Conservation (phyloP, 139 green algal genomes). For the Chlorella sp. region DNA sequence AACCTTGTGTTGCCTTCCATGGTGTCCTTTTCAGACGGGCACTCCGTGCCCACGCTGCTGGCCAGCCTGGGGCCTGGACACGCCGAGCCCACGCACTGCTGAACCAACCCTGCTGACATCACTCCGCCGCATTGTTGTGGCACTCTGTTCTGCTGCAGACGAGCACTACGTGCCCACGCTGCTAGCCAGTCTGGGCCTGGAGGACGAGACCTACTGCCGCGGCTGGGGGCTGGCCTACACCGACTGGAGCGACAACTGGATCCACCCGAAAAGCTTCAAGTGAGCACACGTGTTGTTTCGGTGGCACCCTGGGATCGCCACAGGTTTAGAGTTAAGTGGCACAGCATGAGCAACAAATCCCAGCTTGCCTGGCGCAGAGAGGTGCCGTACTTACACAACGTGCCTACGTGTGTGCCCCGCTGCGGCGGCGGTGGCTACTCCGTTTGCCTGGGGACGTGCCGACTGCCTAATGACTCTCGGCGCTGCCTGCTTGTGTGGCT, state of each 20-base stretch:
- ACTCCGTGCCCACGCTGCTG: slow-evolving; percentile 32
- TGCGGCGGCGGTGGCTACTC: too few relatives aligned
- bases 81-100: background rate
- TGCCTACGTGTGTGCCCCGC: too few relatives aligned
- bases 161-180: slow-evolving; percentile 49
- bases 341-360: background rate
- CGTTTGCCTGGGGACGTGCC: too few relatives aligned
- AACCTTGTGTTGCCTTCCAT: too few relatives aligned
- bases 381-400: background rate
- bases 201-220: slow-evolving; percentile 36
- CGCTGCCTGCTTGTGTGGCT: too few relatives aligned
- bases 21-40: background rate
- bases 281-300: background rate
- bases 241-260: slow-evolving; percentile 6
- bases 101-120: too few relatives aligned
- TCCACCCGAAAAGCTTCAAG: slow-evolving; percentile 27
- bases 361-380: background rate
- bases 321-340: too few relatives aligned
- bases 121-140: too few relatives aligned
- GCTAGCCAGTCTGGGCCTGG: slow-evolving; percentile 23
- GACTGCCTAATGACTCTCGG: too few relatives aligned
- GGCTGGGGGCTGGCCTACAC: slow-evolving; percentile 17
- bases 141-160: background rate
- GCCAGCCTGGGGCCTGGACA: background rate
- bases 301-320: too few relatives aligned